Evolutionary conservation across 441 rosid species (phyloP), one percentile per base, ranked within the genome.

Genomic region (Sinapis alba): DNA sequence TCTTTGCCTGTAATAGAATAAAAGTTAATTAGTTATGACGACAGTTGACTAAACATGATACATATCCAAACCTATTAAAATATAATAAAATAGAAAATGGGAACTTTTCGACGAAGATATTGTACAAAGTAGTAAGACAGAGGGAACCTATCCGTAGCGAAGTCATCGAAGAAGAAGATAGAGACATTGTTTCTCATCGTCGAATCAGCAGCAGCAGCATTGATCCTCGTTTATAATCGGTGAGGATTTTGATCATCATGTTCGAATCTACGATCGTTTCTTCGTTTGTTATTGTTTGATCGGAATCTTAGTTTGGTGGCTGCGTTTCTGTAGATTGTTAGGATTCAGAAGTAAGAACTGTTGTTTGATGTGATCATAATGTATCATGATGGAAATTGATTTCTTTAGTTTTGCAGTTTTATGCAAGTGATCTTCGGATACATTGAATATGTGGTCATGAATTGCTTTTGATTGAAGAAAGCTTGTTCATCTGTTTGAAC

Each of bases 101-200:
- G 71, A 76, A 69, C 26, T n/a, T 69, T 69, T 63, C 27, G 1
- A 57, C 24, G 68, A 77, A 64, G 72, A 59, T 58, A 58, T 18
- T 62, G 43, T n/a, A 43, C n/a, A 70, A 70, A 32, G 75, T 63
- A 64, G 71, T 57, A 27, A 57, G 18, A 65, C 47, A 65, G 58
- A 64, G 62, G 45, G 76, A 76, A 62, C 16, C 69, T 68, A 54
- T 57, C 11, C 51, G 53, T 60, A 23, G 68, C 68, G 10, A 68
- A 75, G 68, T 74, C 62, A 65, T 74, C 50, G 78, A 67, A 62
- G 20, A 56, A 69, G 65, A 41, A 36, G 43, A 36, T 12, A 36
- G 23, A 1, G 28, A 65, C 68, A 65, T 36, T 72, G 56, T 58
- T 19, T 13, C 45, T 30, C 21, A 0, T 50, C 21, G 45, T 60